phyloP scores from a whole-genome alignment of 1,139 yeast genomes.

The Wickerhamomyces sp. region DNA sequence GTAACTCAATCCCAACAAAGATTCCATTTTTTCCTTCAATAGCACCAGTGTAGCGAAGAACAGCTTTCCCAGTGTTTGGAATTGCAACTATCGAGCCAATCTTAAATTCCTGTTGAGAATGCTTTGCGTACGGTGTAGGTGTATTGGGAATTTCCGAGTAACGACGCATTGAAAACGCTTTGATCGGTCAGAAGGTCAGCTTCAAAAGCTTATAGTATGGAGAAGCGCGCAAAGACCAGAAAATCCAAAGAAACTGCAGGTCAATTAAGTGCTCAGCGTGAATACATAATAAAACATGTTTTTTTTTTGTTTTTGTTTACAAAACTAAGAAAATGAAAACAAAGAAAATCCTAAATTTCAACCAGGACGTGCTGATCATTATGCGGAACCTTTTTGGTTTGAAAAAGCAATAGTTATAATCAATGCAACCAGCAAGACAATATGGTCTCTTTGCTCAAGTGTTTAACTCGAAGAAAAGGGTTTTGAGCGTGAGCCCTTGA shows the following conservation, averaged over 20 bases:
- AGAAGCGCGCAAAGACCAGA: background rate
- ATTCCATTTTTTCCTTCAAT: slow-evolving; percentile 70
- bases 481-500: too few relatives aligned
- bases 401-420: too few relatives aligned
- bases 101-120: slow-evolving; percentile 10
- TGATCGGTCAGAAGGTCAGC: background rate
- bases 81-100: slow-evolving; percentile 24
- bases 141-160: slow-evolving; percentile 23
- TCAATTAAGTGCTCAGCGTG: too few relatives aligned
- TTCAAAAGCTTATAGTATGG: background rate
- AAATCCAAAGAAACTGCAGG: too few relatives aligned
- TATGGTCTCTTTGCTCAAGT: too few relatives aligned
- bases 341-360: too few relatives aligned
- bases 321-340: too few relatives aligned
- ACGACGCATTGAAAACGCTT: slow-evolving; percentile 17
- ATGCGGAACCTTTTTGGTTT: too few relatives aligned
- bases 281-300: too few relatives aligned
- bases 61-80: slow-evolving; percentile 44
- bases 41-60: slow-evolving; percentile 66
- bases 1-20: slow-evolving; percentile 86
- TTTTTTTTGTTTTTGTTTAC: background rate
- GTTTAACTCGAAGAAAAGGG: too few relatives aligned
- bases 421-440: too few relatives aligned
- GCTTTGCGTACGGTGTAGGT: slow-evolving; percentile 21
- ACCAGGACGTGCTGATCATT: too few relatives aligned